Evolutionary conservation across 768 basidiomycete species (phyloP), one percentile per base, ranked within the genome.

Genomic region (Suillus subalutaceus): DNA sequence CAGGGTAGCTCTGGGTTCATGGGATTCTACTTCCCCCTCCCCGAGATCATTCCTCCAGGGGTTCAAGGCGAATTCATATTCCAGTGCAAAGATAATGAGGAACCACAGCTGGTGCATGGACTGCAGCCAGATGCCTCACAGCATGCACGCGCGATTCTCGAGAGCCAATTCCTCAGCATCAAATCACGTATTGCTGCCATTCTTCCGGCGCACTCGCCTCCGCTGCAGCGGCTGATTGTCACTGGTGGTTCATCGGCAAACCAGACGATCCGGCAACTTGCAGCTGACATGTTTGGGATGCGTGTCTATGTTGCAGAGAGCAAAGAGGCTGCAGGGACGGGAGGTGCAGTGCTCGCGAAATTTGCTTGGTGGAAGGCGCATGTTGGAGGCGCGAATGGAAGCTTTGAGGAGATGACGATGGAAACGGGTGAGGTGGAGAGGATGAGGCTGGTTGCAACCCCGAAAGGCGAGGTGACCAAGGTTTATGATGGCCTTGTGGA

Each of bases 111-210:
- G 2, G 72, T 79, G 26, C 69, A 70, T 32, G 67, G 75, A 48
- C 77, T 86, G 16, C 86, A 86, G 0, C 70, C 70, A 12, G 68
- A 75, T 18, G 80, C 84, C 1, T 3, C 41, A 13, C 26, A 60
- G 30, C 89, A 93, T 72, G 85, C 92, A 20, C 88, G 91, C 35
- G 89, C 90, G 18, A 90, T 96, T 66, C 79, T 96, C 65, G 92
- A 94, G 75, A 92, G 92, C 1, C 94, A 96, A 73, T 86, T 96
- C 71, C 80, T 96, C 64, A 92, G 91, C 26, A 93, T 95, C 77
- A 84, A 86, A 60, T 87, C 88, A 20, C 85, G 93, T 55, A 85
- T 94, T 38, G 80, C 82, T 5, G 86, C 85, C 9, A 91, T 94
- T 71, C 79, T 93, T 8, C 88, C 90, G 0, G 76, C 82, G 15